These are phyloP conservation scores for Periconia macrospinosa DNA, from an alignment of 2,329 filamentous ascomycete genomes.

Conservation along the genomic window DNA sequence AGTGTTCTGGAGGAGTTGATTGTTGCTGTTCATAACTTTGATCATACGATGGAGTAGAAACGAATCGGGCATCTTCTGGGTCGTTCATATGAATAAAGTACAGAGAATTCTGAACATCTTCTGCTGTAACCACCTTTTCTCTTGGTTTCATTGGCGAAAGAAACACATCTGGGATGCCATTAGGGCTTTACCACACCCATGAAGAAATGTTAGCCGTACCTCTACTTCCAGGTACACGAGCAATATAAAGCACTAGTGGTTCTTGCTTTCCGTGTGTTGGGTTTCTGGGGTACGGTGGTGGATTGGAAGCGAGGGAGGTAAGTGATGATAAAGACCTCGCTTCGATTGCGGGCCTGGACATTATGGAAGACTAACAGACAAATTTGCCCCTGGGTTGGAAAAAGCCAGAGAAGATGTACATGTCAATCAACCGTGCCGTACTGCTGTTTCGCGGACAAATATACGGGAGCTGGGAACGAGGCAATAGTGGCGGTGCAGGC, in stretches of 20 bases:
- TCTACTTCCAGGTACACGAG: constrained; percentile 86
- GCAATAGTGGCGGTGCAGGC: constrained; percentile 35
- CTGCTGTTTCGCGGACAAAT: constrained; percentile 11
- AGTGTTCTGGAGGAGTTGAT: constrained; percentile 9
- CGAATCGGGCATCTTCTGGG: constrained; percentile 53
- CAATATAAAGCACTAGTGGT: constrained; percentile 84
- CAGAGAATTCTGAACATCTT: constrained; percentile 83
- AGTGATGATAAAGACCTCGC: constrained; percentile 81
- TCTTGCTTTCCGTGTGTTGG: constrained; percentile 69
- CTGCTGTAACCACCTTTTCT: constrained; percentile 81
- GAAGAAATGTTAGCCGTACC: constrained; percentile 55
- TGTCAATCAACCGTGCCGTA: too few species aligned
- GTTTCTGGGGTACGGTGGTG: constrained; percentile 81
- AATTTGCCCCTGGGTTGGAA: constrained; percentile 5
- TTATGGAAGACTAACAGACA: constrained; percentile 14
- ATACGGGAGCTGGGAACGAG: constrained; percentile 23
- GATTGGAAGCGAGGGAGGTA: constrained; percentile 80
- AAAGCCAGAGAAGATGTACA: too few species aligned
- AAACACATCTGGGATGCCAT: constrained; percentile 70
- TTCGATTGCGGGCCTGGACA: constrained; percentile 59
- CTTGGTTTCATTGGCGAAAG: constrained; percentile 88
- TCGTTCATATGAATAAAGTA: constrained; percentile 87
- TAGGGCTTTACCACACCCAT: constrained; percentile 12
- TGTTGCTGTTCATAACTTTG: constrained; percentile 15
- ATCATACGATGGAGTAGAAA: constrained; percentile 14